Conservation (phyloP, 83 land plant genomes). For the Thuja plicata region DNA sequence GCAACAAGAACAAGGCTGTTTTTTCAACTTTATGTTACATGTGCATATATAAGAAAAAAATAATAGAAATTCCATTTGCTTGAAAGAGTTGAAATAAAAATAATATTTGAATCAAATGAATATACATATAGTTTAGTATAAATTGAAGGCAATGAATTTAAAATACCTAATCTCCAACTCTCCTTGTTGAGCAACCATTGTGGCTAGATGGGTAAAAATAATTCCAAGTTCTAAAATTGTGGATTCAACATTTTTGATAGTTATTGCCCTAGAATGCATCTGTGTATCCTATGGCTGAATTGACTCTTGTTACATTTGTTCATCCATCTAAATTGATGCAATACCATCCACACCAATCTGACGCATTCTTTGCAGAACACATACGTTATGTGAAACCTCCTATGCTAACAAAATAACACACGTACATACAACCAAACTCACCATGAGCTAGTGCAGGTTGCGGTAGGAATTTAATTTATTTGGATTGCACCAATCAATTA, state of each 20-base stretch:
- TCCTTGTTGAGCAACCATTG: constrained; percentile 73
- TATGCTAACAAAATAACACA: background rate
- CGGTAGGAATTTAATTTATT: background rate
- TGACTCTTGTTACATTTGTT: constrained; percentile 66
- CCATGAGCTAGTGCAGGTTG: background rate
- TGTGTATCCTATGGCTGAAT: constrained; percentile 62
- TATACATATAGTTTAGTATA: constrained; percentile 27
- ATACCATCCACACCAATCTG: constrained; percentile 40
- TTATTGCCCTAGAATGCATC: constrained; percentile 42
- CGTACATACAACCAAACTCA: background rate
- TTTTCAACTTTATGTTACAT: background rate
- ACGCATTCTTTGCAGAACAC: constrained; percentile 30
- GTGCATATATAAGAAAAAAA: background rate
- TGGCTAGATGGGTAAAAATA: constrained; percentile 60
- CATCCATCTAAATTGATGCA: constrained; percentile 42
- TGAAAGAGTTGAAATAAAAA: background rate
- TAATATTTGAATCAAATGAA: background rate
- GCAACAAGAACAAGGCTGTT: background rate
- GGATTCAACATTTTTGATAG: constrained; percentile 70
- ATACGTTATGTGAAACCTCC: background rate
- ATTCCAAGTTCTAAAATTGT: constrained; percentile 64
- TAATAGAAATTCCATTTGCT: background rate
- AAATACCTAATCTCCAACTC: constrained; percentile 63
- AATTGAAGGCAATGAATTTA: background rate
- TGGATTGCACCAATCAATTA: background rate